A percentile compares a stretch with the other conserved stretches of the same genome.
Conservation (phyloP, 495 filamentous ascomycete species). For the Parachaetomium inaequale region DNA sequence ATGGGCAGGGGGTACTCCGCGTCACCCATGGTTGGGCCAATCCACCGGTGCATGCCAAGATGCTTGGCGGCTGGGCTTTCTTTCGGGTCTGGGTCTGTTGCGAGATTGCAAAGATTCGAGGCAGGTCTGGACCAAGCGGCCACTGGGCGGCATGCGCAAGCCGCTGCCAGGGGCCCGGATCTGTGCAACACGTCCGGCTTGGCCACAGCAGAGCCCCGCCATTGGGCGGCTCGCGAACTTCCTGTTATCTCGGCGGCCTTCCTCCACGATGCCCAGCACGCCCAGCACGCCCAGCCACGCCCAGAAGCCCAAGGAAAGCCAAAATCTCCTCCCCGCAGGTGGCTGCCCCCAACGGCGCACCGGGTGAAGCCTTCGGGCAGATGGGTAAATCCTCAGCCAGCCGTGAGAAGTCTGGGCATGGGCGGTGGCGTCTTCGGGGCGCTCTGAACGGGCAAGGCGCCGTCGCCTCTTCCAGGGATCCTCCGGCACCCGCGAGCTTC, state of each 20-base stretch:
- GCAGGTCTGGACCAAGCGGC: constrained; percentile 16
- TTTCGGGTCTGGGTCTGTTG: background rate
- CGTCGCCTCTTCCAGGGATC: background rate
- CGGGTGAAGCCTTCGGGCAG: constrained; percentile 34
- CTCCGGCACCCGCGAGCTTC: background rate
- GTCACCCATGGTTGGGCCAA: constrained; percentile 2
- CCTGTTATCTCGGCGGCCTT: constrained; percentile 5
- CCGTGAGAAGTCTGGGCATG: constrained; percentile 4
- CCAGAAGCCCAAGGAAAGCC: constrained; percentile 13
- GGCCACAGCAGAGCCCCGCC: constrained; percentile 17
- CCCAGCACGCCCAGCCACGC: constrained; percentile 7
- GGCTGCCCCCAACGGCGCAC: constrained; percentile 28
- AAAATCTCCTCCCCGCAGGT: constrained; percentile 31
- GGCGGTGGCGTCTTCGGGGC: constrained; percentile 1
- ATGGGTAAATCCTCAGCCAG: constrained; percentile 29
- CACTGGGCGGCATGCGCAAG: constrained; percentile 2
- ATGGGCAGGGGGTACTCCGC: constrained; percentile 4
- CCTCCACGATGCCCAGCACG: background rate
- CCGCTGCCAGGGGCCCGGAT: constrained; percentile 31
- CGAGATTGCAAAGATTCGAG: constrained; percentile 17
- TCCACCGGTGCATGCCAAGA: constrained; percentile 18
- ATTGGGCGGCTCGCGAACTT: constrained; percentile 18
- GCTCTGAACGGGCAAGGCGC: background rate
- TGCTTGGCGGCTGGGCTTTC: constrained; percentile 9
- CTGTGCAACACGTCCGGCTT: constrained; percentile 34